Conservation (phyloP, 441 rosid genomes). For the Jatropha podagrica region DNA sequence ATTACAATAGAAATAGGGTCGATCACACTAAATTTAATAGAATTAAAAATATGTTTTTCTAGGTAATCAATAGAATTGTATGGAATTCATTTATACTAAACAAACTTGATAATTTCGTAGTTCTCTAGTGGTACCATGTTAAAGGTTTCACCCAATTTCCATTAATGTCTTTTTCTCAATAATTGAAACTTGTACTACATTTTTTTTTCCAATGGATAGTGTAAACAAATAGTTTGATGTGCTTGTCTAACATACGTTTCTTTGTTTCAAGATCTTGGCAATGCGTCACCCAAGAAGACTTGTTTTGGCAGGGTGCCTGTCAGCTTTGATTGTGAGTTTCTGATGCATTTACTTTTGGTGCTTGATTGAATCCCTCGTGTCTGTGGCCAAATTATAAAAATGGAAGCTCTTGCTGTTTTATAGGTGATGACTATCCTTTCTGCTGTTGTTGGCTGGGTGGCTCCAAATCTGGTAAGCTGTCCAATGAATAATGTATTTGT, state of each 20-base stretch:
- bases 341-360: conserved; percentile 8
- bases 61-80: too few relatives aligned
- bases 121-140: too few relatives aligned
- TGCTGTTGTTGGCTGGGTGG: conserved; percentile 81
- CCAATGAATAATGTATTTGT: neutral
- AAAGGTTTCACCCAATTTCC: too few relatives aligned
- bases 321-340: conserved; percentile 64
- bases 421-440: conserved; percentile 94
- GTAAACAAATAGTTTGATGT: neutral
- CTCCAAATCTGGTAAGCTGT: conserved; percentile 83
- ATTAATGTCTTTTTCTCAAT: too few relatives aligned
- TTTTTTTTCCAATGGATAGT: neutral
- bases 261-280: conserved; percentile 70
- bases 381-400: conserved; percentile 8
- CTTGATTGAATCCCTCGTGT: conserved; percentile 5
- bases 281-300: conserved; percentile 95
- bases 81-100: too few relatives aligned
- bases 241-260: conserved; percentile 18
- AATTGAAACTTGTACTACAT: neutral
- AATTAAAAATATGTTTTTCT: too few relatives aligned
- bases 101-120: too few relatives aligned
- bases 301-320: conserved; percentile 81
- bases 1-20: too few relatives aligned
- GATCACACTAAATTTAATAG: too few relatives aligned
- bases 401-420: conserved; percentile 20